A percentile compares a stretch with the other conserved stretches of the same genome.
phyloP scores from a whole-genome alignment of 176 grass and related monocot species.

The Neostapfia colusana region DNA sequence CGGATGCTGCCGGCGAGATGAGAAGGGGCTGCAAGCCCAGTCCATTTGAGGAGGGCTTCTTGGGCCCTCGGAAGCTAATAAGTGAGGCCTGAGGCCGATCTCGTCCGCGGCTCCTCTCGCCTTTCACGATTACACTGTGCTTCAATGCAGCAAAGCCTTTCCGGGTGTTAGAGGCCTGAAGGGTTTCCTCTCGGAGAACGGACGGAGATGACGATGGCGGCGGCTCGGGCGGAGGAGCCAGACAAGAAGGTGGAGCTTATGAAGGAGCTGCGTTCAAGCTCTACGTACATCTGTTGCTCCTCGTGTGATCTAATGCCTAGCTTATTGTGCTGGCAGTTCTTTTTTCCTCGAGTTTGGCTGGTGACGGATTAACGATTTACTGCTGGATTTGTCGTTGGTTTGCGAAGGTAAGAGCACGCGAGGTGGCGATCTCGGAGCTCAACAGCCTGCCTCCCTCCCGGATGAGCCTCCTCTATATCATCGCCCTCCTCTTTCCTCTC shows the following conservation, averaged over 20 bases:
- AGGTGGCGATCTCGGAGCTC: constrained; percentile 64
- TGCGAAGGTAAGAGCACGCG: constrained; percentile 48
- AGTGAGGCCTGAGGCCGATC: background rate
- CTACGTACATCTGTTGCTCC: background rate
- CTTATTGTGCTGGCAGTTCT: background rate
- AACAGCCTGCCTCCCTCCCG: constrained; percentile 49
- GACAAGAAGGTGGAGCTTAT: constrained; percentile 42
- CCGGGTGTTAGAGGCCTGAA: background rate
- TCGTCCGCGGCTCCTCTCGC: too few species aligned
- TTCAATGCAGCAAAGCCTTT: background rate
- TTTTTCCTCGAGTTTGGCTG: constrained; percentile 11
- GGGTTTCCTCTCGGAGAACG: background rate
- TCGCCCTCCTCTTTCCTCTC: background rate
- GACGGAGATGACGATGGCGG: constrained; percentile 3
- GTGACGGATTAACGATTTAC: background rate
- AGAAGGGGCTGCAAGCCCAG: background rate
- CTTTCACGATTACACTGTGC: background rate
- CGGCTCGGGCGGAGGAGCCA: constrained; percentile 11
- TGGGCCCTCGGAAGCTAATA: background rate
- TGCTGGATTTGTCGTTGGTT: background rate
- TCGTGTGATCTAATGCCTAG: background rate
- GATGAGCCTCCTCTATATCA: constrained; percentile 37
- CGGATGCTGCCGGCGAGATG: background rate
- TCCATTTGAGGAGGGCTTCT: background rate
- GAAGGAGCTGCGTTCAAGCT: constrained; percentile 28